Evolutionary conservation across 169 alveolate genomes (phyloP), one percentile per base, ranked within the genome.

Genomic region (Pseudocohnilembus persalinus): DNA sequence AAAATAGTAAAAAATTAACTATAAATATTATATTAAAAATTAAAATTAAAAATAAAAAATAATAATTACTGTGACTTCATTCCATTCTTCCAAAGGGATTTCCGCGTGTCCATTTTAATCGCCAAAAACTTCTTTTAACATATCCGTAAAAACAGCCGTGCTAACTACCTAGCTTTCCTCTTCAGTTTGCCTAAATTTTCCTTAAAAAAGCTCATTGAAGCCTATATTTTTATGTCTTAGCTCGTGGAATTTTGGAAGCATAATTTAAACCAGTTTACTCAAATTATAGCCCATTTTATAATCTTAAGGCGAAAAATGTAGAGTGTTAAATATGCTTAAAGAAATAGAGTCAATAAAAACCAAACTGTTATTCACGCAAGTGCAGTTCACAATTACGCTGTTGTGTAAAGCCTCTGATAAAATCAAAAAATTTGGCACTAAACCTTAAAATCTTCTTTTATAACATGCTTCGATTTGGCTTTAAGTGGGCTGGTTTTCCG

Each of bases 291-390:
- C 81, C 63, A 85, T 82, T 29, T 86, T 87, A 76, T 83, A 82
- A 49, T 89, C 90, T 81, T 78, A 63, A 33, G 88, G 88, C 68
- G 76, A 84, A 30, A 89, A 33, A 27, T 89, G 65, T 0, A 89
- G 29, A 34, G 76, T 89, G 81, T 89, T 85, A 6, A 89, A 74
- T 11, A 89, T 90, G 20, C 91, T 82, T 72, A 89, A 82, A 24
- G 93, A 89, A 78, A 89, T 89, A 30, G 93, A 91, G 31, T 89
- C 93, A 63, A 89, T 87, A 76, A 89, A 89, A 1, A 89, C 89
- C 0, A 89, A 80, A 73, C 87, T 63, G 27, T 90, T 90, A 73
- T 89, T 90, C 0, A 89, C 88, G 77, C 93, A 89, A 29, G 91
- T 81, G 35, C 89, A 81, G 72, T 89, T 89, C 0, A 85, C 93